phyloP scores from a whole-genome alignment of 2,329 filamentous ascomycete species.

The Biscogniauxia sp. region DNA sequence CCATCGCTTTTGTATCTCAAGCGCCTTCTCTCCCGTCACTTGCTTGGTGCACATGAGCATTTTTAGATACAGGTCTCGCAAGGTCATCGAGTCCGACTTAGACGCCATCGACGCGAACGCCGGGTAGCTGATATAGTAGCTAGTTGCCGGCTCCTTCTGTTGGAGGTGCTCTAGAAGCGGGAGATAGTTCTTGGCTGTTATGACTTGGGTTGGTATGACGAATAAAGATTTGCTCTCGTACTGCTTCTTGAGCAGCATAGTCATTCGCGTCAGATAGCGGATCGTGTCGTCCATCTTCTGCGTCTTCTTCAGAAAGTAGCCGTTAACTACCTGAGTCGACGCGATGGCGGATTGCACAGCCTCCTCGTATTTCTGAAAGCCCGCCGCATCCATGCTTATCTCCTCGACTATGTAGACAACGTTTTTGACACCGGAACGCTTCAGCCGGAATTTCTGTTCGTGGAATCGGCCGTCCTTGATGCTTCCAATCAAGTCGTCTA shows the following conservation, averaged over 20 bases:
- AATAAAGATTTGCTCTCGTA: conserved; percentile 59
- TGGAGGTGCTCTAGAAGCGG: conserved; percentile 60
- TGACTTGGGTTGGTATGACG: conserved; percentile 63
- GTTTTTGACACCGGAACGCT: conserved; percentile 69
- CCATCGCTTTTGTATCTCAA: conserved; percentile 79
- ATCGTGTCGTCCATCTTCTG: conserved; percentile 75
- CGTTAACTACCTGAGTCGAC: conserved; percentile 74
- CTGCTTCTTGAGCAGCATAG: conserved; percentile 60
- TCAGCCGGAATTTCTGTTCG: conserved; percentile 80
- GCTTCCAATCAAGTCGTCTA: conserved; percentile 76
- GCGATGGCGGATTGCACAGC: conserved; percentile 71
- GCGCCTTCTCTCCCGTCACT: conserved; percentile 72
- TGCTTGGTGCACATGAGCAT: conserved; percentile 82
- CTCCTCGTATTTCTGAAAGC: conserved; percentile 59
- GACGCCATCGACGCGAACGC: conserved; percentile 71
- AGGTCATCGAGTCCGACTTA: conserved; percentile 71
- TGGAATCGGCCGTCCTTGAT: conserved; percentile 82
- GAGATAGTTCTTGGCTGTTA: conserved; percentile 65
- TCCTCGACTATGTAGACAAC: conserved; percentile 79
- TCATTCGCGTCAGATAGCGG: conserved; percentile 71
- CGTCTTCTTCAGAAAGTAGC: conserved; percentile 76
- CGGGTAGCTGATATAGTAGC: conserved; percentile 65
- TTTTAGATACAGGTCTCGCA: conserved; percentile 75
- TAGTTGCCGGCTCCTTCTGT: conserved; percentile 45
- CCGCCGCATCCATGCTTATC: conserved; percentile 56